Evolutionary conservation across 345 rosid genomes (phyloP), one percentile per base, ranked within the genome.

Genomic region (Pistacia vera): DNA sequence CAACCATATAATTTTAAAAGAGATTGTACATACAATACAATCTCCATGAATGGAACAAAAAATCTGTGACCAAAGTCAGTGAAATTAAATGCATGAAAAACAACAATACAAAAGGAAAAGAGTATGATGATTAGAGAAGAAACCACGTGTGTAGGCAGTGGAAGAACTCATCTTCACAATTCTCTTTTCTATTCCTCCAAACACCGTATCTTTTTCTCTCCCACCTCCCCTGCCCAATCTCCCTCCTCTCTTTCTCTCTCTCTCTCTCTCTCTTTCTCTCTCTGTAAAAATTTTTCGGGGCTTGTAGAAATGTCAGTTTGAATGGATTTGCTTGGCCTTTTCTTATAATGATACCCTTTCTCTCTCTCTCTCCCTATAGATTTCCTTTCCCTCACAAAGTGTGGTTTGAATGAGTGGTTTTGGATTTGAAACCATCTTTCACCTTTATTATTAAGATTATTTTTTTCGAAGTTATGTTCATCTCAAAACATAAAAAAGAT

Each of bases 351-450:
- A 61, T 73, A 11, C 58, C 36, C 64, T 79, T 35, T 55, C 75
- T 46, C 51, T 55, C 62, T 77, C 72, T 25, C 59, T 17, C 79
- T 65, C 55, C 35, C 57, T 66, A 10, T 46, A 18, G 57, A 13
- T 12, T 63, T 9, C 17, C 61, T 59, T 61, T 64, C 30, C 68
- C 75, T 76, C 64, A 46, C 72, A 71, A 63, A 71, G 79, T 74
- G 79, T 79, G 83, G 85, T 58, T 75, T 75, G 76, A 80, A 82
- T 83, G 77, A 85, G 85, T 85, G 79, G 86, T 72, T 69, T 58
- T 73, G 74, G 91, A 75, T 83, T 75, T 85, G 66, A 80, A 54
- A 16, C 46, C 46, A 41, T 44, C 83, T 77, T 81, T 56, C 62
- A 70, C 25, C 72, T 80, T 80, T 72, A 69, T 16, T 54, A 3